Base-by-base conservation (phyloP, 129 eudicot species). In the Centaurea solstitialis region DNA sequence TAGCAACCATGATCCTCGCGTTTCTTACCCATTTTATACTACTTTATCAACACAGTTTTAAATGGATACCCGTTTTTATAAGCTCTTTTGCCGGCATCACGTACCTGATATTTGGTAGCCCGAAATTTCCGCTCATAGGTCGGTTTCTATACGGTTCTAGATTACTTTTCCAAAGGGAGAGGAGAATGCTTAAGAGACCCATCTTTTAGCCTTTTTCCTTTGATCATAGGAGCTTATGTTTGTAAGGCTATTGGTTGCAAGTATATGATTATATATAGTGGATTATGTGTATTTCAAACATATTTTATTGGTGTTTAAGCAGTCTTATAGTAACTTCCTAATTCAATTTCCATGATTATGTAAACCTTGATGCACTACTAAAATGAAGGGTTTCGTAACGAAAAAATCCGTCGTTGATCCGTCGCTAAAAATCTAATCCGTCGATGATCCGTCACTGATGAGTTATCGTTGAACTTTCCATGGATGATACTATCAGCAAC, bases 1-100 rank as follows among this genome's bases (percentile, higher is more conserved):
- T 72, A 18, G 76, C 76, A 15, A 13, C 76, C 24, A 38, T 28
- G 41, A 72, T 72, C 70, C 43, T 76, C 61, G 15, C 33, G 15
- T 57, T 57, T 57, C 23, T 57, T 57, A 57, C 7, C 65, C 65
- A 57, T 57, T 57, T 57, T 57, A 57, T 57, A n/a, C 65, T 57
- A 57, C 65, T 57, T 57, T 57, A 57, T 57, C 65, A 57, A 2
- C 1, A 57, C 9, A 6, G 8, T 57, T 57, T 57, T 18, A 57
- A 57, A 57, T 57, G 65, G 65, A 57, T 57, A 57, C 65, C 65
- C 3, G 7, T 57, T 57, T 57, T 57, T n/a, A 57, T 57, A 57
- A 57, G 65, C 3, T 57, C 65, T 57, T 57, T 57, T 57, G 65
- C 65, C 22, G 65, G 65, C 65, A 57, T 57, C 65, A 57, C 65